Base-by-base conservation (phyloP, 371 early-diverging fungal genomes). In the Umbelopsis sp. region DNA sequence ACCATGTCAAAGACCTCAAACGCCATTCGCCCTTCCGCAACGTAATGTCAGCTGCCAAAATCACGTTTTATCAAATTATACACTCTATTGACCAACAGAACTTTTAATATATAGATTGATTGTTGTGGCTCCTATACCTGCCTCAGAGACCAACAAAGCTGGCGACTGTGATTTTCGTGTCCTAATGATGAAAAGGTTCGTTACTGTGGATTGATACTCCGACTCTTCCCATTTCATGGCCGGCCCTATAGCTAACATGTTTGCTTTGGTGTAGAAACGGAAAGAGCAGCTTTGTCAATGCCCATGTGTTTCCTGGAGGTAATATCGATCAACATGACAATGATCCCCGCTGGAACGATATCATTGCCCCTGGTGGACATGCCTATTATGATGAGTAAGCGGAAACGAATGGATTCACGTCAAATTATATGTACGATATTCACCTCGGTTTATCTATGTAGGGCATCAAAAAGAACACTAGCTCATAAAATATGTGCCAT, bases 401-500 rank as follows among this genome's bases (percentile, higher is more conserved):
- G 29, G 57, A 57, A 29, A 57, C 50, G 14, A 10, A 24, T 50
- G 9, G 44, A 41, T 41, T 7, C 41, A 12, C 2, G 12, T 7
- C 29, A 29, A 41, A 12, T 41, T 41, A 0, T 38, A 22, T 22
- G 29, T 41, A 41, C 12, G 10, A 41, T 41, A 57, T 35, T 14
- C 57, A 35, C 16, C 18, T 18, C 32, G 37, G 10, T 62, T 46
- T 14, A 37, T 53, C 9, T 5, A 20, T 38, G 4, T 63, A 65
- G 51, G 5, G 46, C 38, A 63, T 50, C 14, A 37, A 70, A 14
- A 41, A 57, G 0, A 46, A 70, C 29, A 63, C 68, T 72, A 50
- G 71, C 81, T 32, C 70, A 79, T 63, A 83, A 81, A 50, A 83
- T 91, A 32, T 92, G 93, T 69, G 94, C 94, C 5, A 80, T 93